Percentiles rank a stretch among this genome's conserved stretches.
These are phyloP conservation scores for Cytospora piceicola DNA, from an alignment of 2,329 filamentous ascomycete species.

Conservation along the genomic window DNA sequence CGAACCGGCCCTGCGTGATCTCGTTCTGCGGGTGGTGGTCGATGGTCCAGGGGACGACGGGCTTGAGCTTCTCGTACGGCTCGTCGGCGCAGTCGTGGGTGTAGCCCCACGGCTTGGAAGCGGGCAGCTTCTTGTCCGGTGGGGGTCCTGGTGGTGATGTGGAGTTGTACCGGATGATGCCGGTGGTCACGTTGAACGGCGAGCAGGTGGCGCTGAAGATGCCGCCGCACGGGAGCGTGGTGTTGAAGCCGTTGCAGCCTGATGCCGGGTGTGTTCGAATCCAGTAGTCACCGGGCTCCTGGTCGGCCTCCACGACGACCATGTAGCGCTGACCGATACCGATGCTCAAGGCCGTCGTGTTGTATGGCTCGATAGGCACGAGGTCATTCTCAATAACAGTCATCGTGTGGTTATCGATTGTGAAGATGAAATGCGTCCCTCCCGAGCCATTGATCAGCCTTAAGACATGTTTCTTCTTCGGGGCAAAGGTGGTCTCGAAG, in stretches of 20 bases:
- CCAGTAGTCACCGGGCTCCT: slow-evolving; percentile 33
- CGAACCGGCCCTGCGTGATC: slow-evolving; percentile 19
- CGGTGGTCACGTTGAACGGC: slow-evolving; percentile 30
- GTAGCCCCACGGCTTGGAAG: slow-evolving; percentile 21
- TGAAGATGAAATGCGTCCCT: slow-evolving; percentile 43
- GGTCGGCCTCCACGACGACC: slow-evolving; percentile 45
- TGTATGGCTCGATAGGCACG: slow-evolving; percentile 47
- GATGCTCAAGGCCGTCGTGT: slow-evolving; percentile 34
- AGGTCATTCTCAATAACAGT: slow-evolving; percentile 52
- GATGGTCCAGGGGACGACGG: slow-evolving; percentile 21
- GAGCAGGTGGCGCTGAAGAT: slow-evolving; percentile 23
- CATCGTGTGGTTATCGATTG: slow-evolving; percentile 52
- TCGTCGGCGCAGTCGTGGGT: slow-evolving; percentile 8
- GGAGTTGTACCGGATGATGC: slow-evolving; percentile 33
- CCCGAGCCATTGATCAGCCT: slow-evolving; percentile 50
- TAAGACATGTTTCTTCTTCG: slow-evolving; percentile 47
- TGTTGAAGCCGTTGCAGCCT: slow-evolving; percentile 31
- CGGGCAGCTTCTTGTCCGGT: slow-evolving; percentile 29
- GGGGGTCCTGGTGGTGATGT: not conserved
- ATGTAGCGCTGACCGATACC: slow-evolving; percentile 43
- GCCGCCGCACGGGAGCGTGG: slow-evolving; percentile 8
- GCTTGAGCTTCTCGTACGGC: slow-evolving; percentile 17
- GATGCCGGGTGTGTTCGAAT: slow-evolving; percentile 34
- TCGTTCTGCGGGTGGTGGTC: slow-evolving; percentile 25
- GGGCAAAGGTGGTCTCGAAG: slow-evolving; percentile 32